Evolutionary conservation across 192 early-diverging fungal species (phyloP), one percentile per base, ranked within the genome.

Genomic region (Allomyces macrogynus): DNA sequence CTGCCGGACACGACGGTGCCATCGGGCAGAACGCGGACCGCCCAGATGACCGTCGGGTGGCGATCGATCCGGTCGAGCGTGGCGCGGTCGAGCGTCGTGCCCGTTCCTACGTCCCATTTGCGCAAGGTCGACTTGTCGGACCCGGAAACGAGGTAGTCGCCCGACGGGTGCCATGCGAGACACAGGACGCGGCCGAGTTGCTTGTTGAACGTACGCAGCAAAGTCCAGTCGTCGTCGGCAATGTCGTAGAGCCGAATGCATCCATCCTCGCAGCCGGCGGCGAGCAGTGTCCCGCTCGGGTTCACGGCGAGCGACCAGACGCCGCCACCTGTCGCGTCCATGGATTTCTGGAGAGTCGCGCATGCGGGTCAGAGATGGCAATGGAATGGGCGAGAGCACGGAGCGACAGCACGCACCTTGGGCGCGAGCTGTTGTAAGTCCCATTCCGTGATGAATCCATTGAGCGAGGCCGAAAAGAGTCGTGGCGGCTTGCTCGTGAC

Each of bases 231-330:
- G 49, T 78, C 84, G 65, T 89, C 84, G 18, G 79, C 73, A 65
- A 98, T 85, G 70, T 90, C 80, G 66, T 95, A 91, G n/a, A 95
- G 70, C 23, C 93, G 79, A 43, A 95, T 83, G 62, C 80, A 80
- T 0, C 93, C 93, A 74, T 98, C 95, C 67, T 96, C 93, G 66
- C 89, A 95, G 20, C 91, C 95, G 24, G 93, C 80, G 22, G 89
- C 95, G 24, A 98, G 75, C 43, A 79, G 70, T 26, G 87, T 88
- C 66, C 82, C 81, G 24, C 77, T 79, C 61, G 84, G 78, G 66
- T 91, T 91, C 5, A 80, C 80, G 12, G 90, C 82, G 81, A 93
- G 88, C 71, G 89, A 93, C 93, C 93, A 96, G 40, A 98, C 78
- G 2, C 92, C 84, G 22, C 95, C 95, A 68, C 95, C 95, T 65